A percentile compares a stretch with the other conserved stretches of the same genome.
Evolutionary conservation across 305 asterid species (phyloP).

Genomic region (Nicotiana rustica): DNA sequence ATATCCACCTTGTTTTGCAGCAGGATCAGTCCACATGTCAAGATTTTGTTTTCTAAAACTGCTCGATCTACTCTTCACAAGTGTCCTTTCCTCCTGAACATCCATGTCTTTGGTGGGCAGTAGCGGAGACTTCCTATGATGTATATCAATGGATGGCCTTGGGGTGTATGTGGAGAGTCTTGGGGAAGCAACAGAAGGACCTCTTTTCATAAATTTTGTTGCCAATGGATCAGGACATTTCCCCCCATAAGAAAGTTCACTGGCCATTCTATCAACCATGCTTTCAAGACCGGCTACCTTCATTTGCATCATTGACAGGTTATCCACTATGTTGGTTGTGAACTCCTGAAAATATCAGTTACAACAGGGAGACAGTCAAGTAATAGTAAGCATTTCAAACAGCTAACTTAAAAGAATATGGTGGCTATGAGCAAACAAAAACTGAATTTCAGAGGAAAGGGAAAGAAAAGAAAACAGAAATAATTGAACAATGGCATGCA

Average conservation of each 20-base stretch:
- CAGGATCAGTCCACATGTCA: constrained; percentile 64
- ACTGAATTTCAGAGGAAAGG: neutral
- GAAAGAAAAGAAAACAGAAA: neutral
- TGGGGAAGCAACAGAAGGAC: constrained; percentile 70
- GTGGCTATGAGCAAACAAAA: neutral
- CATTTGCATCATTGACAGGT: constrained; percentile 76
- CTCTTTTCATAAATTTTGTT: constrained; percentile 60
- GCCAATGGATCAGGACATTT: constrained; percentile 58
- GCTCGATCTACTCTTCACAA: constrained; percentile 60
- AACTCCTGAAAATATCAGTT: constrained; percentile 60
- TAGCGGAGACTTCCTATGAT: constrained; percentile 57
- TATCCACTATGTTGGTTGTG: constrained; percentile 70
- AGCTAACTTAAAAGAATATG: neutral
- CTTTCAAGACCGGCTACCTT: constrained; percentile 86
- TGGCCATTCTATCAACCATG: constrained; percentile 75
- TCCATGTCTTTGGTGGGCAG: constrained; percentile 58
- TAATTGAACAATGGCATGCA: neutral
- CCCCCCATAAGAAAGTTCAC: constrained; percentile 64
- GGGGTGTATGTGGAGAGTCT: constrained; percentile 81
- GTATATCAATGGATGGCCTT: constrained; percentile 70
- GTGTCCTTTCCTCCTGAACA: constrained; percentile 57
- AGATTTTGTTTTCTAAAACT: constrained; percentile 56
- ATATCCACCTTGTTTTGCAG: constrained; percentile 57
- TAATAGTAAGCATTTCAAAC: neutral
- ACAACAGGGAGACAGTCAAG: neutral